A percentile compares a stretch with the other conserved stretches of the same genome.
These are phyloP conservation scores for Sugiyamaella qingdaonensis DNA, from an alignment of 805 yeast species.

Conservation along the genomic window DNA sequence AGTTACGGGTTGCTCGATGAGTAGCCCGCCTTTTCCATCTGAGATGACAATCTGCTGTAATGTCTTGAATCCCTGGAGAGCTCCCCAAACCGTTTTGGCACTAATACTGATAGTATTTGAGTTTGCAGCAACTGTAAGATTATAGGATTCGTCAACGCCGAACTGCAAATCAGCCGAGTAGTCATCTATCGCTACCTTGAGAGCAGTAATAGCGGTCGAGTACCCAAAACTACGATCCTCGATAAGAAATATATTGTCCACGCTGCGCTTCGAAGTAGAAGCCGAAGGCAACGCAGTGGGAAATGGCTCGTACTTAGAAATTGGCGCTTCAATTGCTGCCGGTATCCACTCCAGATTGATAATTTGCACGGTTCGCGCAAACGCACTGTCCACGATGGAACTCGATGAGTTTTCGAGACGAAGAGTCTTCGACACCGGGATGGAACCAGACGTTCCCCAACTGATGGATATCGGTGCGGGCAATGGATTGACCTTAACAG, in stretches of 20 bases:
- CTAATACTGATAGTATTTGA: conserved; percentile 24
- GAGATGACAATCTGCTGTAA: conserved; percentile 37
- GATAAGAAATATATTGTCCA: neutral
- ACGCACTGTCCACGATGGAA: conserved; percentile 27
- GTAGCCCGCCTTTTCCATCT: conserved; percentile 17
- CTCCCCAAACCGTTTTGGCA: conserved; percentile 41
- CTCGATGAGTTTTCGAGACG: conserved; percentile 10
- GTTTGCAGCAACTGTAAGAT: conserved; percentile 23
- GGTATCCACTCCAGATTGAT: conserved; percentile 35
- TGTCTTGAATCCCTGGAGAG: conserved; percentile 39
- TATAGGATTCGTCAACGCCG: conserved; percentile 40
- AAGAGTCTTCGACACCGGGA: conserved; percentile 9
- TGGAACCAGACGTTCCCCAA: conserved; percentile 19
- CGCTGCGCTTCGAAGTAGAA: neutral
- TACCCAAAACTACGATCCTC: neutral
- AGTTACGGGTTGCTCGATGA: conserved; percentile 35
- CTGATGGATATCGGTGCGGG: conserved; percentile 20
- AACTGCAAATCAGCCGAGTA: conserved; percentile 32
- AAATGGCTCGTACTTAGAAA: conserved; percentile 24
- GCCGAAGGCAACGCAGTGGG: conserved; percentile 16
- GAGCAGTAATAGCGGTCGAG: neutral
- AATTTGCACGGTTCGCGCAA: conserved; percentile 26
- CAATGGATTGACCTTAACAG: conserved; percentile 21
- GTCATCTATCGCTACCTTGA: conserved; percentile 24
- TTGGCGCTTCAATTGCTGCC: conserved; percentile 28